phyloP scores from a whole-genome alignment of 257 asterid genomes.

The Linderniella brevidens region DNA sequence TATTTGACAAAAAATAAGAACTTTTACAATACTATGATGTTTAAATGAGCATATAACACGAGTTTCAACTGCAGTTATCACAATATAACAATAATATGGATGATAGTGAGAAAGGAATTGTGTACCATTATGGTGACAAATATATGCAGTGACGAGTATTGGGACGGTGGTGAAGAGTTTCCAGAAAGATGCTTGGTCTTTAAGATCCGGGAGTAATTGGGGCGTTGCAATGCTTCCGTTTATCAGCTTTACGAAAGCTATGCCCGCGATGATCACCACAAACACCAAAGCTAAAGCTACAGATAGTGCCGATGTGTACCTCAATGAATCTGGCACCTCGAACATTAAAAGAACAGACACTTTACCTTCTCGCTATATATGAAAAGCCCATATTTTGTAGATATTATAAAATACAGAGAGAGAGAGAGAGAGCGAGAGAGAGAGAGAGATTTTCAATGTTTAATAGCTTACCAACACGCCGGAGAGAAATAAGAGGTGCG shows the following conservation, averaged over 20 bases:
- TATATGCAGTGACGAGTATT: slow-evolving; percentile 88
- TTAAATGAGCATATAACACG: too few species aligned
- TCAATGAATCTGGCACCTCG: slow-evolving; percentile 75
- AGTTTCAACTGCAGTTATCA: too few species aligned
- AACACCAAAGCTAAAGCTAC: slow-evolving; percentile 92
- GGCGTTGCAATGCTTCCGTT: slow-evolving; percentile 65
- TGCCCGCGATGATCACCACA: slow-evolving; percentile 71
- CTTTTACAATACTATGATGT: too few species aligned
- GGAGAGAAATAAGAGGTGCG: slow-evolving; percentile 85
- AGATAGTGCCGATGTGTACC: slow-evolving; percentile 89
- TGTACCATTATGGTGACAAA: slow-evolving; percentile 91
- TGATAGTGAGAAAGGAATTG: too few species aligned
- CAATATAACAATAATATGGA: too few species aligned
- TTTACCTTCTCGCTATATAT: too few species aligned
- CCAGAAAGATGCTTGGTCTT: slow-evolving; percentile 43
- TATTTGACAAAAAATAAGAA: too few species aligned
- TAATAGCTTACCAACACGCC: slow-evolving; percentile 65
- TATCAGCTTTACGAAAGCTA: slow-evolving; percentile 61
- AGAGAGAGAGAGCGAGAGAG: too few species aligned
- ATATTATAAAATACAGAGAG: too few species aligned
- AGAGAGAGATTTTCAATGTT: too few species aligned
- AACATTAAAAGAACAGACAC: neutral
- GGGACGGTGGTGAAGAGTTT: slow-evolving; percentile 91
- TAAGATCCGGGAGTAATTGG: slow-evolving; percentile 56
- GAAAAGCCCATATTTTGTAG: too few species aligned